These are phyloP conservation scores for Penicillium nucicola DNA, from an alignment of 495 filamentous ascomycete species.

Conservation along the genomic window DNA sequence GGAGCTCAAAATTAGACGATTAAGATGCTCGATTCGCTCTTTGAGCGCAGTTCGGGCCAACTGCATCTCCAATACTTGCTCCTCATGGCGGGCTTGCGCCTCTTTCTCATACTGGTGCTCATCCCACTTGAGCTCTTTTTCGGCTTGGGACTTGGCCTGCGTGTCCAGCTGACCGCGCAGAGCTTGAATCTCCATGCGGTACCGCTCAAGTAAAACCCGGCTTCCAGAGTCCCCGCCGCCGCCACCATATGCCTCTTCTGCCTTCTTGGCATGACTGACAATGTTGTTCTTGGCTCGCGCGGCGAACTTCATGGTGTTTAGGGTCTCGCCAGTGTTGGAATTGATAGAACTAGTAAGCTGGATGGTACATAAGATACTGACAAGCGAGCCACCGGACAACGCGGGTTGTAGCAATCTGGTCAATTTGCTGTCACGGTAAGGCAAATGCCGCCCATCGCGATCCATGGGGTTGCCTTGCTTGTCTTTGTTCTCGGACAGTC, in stretches of 20 bases:
- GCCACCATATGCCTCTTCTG: slow-evolving; percentile 78
- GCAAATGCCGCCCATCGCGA: slow-evolving; percentile 84
- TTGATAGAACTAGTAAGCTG: slow-evolving; percentile 66
- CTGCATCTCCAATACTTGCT: slow-evolving; percentile 98
- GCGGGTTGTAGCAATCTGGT: slow-evolving; percentile 91
- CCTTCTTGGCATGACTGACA: slow-evolving; percentile 92
- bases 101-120: slow-evolving; percentile 75
- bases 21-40: slow-evolving; percentile 95
- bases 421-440: slow-evolving; percentile 95
- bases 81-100: slow-evolving; percentile 81
- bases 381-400: slow-evolving; percentile 86
- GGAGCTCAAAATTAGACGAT: slow-evolving; percentile 89
- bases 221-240: slow-evolving; percentile 75
- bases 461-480: slow-evolving; percentile 71
- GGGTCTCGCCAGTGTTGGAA: slow-evolving; percentile 77
- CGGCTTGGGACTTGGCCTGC: slow-evolving; percentile 67
- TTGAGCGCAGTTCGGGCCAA: slow-evolving; percentile 92
- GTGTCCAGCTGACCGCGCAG: slow-evolving; percentile 77
- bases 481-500: slow-evolving; percentile 80
- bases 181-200: slow-evolving; percentile 89
- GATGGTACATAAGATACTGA: slow-evolving; percentile 96
- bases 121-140: slow-evolving; percentile 64
- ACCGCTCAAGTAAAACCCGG: slow-evolving; percentile 84
- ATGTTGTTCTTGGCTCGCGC: slow-evolving; percentile 97
- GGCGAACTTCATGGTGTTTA: slow-evolving; percentile 97